phyloP scores from a whole-genome alignment of 2,329 filamentous ascomycete species.

The Clarireedia homoeocarpa region DNA sequence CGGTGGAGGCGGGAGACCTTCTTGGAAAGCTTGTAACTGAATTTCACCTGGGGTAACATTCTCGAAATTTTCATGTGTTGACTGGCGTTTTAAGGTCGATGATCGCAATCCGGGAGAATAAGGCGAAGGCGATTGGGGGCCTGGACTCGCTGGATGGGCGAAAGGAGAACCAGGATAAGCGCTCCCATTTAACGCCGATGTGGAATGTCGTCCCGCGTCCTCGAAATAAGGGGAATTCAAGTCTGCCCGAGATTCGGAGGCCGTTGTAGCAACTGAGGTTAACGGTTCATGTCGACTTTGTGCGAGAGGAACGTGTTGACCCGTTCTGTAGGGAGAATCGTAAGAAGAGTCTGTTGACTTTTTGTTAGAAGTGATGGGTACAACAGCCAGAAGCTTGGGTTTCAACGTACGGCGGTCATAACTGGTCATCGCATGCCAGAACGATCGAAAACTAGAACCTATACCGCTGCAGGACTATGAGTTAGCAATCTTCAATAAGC shows the following conservation, averaged over 20 bases:
- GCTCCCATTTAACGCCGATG: constrained; percentile 43
- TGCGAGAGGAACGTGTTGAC: constrained; percentile 80
- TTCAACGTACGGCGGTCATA: constrained; percentile 55
- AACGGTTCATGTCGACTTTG: constrained; percentile 75
- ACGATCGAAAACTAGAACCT: constrained; percentile 69
- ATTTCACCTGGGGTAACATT: constrained; percentile 73
- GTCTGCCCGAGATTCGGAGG: constrained; percentile 80
- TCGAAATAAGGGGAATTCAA: constrained; percentile 73
- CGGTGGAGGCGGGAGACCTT: constrained; percentile 83
- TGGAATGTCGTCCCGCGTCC: constrained; percentile 51
- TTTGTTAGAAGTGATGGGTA: neutral
- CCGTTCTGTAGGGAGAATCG: constrained; percentile 88
- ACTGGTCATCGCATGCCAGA: constrained; percentile 84
- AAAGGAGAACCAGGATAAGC: constrained; percentile 43
- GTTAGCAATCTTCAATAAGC: neutral
- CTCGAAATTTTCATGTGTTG: constrained; percentile 59
- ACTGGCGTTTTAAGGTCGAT: constrained; percentile 57
- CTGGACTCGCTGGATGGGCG: constrained; percentile 41
- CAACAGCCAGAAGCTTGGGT: neutral
- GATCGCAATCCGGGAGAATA: constrained; percentile 90
- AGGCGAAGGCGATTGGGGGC: constrained; percentile 59
- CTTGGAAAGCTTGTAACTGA: constrained; percentile 91
- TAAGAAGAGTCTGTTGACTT: constrained; percentile 67
- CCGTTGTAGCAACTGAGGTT: constrained; percentile 77
- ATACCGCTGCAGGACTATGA: constrained; percentile 35